phyloP scores from a whole-genome alignment of 805 yeast species.

The Hanseniaspora pseudoguilliermondii region DNA sequence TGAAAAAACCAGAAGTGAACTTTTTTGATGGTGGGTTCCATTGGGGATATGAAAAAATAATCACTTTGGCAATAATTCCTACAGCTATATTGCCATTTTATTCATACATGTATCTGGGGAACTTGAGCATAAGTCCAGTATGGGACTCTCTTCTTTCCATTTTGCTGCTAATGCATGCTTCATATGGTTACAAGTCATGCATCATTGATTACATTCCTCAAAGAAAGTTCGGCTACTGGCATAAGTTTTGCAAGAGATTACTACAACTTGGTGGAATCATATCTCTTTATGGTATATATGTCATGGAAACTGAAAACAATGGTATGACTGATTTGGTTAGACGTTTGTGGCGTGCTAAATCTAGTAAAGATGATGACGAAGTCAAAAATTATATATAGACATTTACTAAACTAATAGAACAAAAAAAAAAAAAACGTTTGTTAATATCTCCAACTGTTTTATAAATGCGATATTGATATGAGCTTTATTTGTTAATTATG shows the following conservation, averaged over 20 bases:
- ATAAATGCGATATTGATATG: too few relatives aligned
- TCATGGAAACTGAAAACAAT: constrained; percentile 51
- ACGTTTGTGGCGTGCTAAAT: constrained; percentile 26
- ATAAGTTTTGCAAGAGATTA: constrained; percentile 45
- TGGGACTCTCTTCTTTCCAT: constrained; percentile 47
- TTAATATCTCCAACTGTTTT: too few relatives aligned
- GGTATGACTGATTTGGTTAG: constrained; percentile 44
- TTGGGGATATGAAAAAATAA: constrained; percentile 58
- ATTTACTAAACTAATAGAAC: neutral
- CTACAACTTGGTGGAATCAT: constrained; percentile 52
- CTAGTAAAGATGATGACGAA: neutral
- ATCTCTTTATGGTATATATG: constrained; percentile 59
- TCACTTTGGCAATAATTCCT: constrained; percentile 52
- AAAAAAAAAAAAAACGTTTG: neutral
- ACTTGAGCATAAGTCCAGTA: constrained; percentile 31
- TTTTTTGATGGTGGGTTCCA: constrained; percentile 56
- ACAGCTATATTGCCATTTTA: constrained; percentile 42
- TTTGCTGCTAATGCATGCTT: constrained; percentile 48
- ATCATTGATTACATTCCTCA: constrained; percentile 66
- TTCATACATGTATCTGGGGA: constrained; percentile 24
- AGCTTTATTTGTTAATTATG: neutral
- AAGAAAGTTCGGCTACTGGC: constrained; percentile 58
- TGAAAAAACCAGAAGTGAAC: constrained; percentile 45
- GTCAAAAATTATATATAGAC: neutral
- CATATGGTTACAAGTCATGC: constrained; percentile 64